Evolutionary conservation across 352 stramenopile species (phyloP).

Genomic region (Pythium aristosporum): DNA sequence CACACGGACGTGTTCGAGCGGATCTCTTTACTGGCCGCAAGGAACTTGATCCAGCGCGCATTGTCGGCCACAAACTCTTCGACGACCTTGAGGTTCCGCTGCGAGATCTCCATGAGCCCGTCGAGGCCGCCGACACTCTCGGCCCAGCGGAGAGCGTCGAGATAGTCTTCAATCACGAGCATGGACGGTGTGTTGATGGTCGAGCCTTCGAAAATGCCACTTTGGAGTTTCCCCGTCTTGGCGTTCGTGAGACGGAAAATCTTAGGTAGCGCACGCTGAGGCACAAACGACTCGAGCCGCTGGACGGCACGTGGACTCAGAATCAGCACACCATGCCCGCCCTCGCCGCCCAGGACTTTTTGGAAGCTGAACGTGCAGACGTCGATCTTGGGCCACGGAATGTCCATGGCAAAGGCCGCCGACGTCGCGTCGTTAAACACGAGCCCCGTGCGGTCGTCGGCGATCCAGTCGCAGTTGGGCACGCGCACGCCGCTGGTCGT

Average conservation of each 20-base stretch:
- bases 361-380: conserved; percentile 99
- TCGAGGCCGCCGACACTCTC: conserved; percentile 93
- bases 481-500: conserved; percentile 97
- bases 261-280: conserved; percentile 95
- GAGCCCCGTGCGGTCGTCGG: conserved; percentile 92
- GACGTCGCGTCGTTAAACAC: conserved; percentile 98
- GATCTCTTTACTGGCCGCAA: conserved; percentile 92
- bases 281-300: conserved; percentile 95
- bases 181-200: conserved; percentile 99
- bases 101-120: conserved; percentile 92
- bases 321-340: conserved; percentile 97
- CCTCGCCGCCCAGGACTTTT: conserved; percentile 99
- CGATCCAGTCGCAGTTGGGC: conserved; percentile 96
- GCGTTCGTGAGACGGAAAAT: conserved; percentile 98
- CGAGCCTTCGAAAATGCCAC: conserved; percentile 96
- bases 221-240: conserved; percentile 93
- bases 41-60: conserved; percentile 95
- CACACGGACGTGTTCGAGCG: conserved; percentile 98
- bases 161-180: conserved; percentile 99
- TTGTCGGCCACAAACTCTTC: conserved; percentile 97
- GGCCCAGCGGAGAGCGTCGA: conserved; percentile 97
- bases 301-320: conserved; percentile 95
- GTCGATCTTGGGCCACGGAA: conserved; percentile 98
- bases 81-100: conserved; percentile 94
- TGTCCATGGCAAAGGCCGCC: conserved; percentile 98